Conservation (phyloP, 1,284 basidiomycete genomes). For the Ceratobasidium sp. region DNA sequence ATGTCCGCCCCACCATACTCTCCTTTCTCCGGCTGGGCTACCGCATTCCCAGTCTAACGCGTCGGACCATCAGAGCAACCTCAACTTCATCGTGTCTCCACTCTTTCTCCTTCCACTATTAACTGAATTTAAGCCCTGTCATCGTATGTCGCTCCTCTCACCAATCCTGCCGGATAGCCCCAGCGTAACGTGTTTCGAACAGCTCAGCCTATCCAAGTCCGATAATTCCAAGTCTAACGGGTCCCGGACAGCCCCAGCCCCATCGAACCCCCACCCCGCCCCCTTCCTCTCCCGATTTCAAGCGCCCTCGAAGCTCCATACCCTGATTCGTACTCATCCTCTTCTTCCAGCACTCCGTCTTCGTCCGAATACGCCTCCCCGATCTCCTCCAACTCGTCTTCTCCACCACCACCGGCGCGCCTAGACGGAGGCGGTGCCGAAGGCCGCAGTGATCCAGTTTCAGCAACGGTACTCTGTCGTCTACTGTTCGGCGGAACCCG, state of each 20-base stretch:
- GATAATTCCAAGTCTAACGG: too few species aligned
- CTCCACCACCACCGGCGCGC: conserved; percentile 56
- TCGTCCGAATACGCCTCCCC: conserved; percentile 43
- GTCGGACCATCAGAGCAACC: too few species aligned
- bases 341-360: conserved; percentile 7
- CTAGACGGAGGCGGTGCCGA: not conserved
- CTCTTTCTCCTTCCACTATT: too few species aligned
- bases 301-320: not conserved
- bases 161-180: too few species aligned
- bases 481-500: conserved; percentile 32
- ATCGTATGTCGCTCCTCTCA: too few species aligned
- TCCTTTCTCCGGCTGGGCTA: too few species aligned
- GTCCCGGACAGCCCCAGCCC: conserved; percentile 27
- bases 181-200: too few species aligned
- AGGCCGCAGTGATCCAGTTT: conserved; percentile 64
- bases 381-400: conserved; percentile 58
- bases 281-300: conserved; percentile 23
- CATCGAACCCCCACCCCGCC: not conserved
- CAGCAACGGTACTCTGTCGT: conserved; percentile 67
- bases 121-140: too few species aligned
- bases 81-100: too few species aligned
- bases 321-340: conserved; percentile 18
- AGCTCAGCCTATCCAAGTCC: too few species aligned
- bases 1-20: too few species aligned
- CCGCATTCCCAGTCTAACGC: too few species aligned